Percentiles rank a stretch among this genome's conserved stretches.
These are phyloP conservation scores for Yamadazyma tumulicola DNA, from an alignment of 805 yeast species.

Conservation along the genomic window DNA sequence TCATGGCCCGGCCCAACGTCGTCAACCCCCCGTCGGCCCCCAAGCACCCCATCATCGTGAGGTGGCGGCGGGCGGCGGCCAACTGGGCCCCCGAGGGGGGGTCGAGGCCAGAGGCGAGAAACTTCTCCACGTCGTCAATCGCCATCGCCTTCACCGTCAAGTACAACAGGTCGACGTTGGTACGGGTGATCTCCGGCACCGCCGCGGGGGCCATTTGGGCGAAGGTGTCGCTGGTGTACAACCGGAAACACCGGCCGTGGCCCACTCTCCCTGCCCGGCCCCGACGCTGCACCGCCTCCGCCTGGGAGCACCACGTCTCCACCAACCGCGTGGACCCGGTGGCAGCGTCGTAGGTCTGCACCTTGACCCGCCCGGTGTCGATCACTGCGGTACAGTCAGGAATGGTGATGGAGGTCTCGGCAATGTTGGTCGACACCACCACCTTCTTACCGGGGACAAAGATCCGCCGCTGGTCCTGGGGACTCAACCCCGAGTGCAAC, in stretches of 20 bases:
- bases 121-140: constrained; percentile 62
- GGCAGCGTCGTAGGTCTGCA: constrained; percentile 64
- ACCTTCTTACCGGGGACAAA: constrained; percentile 64
- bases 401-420: constrained; percentile 95
- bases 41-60: constrained; percentile 75
- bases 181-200: constrained; percentile 83
- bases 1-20: constrained; percentile 66
- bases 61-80: constrained; percentile 45
- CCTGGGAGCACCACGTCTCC: constrained; percentile 85
- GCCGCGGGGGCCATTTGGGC: constrained; percentile 66
- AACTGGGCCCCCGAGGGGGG: constrained; percentile 62
- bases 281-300: constrained; percentile 85
- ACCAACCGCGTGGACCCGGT: constrained; percentile 66
- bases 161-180: constrained; percentile 79
- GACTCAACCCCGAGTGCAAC: constrained; percentile 81
- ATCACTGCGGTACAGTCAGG: constrained; percentile 92
- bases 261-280: constrained; percentile 98
- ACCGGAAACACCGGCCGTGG: constrained; percentile 74
- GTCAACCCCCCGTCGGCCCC: constrained; percentile 19
- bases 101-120: constrained; percentile 74
- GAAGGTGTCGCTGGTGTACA: constrained; percentile 62
- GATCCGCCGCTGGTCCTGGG: constrained; percentile 77
- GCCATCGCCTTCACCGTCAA: constrained; percentile 89
- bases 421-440: constrained; percentile 88
- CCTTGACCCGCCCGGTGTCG: constrained; percentile 84